Conservation (phyloP, 75 land plant genomes). For the Azolla pinnata region DNA sequence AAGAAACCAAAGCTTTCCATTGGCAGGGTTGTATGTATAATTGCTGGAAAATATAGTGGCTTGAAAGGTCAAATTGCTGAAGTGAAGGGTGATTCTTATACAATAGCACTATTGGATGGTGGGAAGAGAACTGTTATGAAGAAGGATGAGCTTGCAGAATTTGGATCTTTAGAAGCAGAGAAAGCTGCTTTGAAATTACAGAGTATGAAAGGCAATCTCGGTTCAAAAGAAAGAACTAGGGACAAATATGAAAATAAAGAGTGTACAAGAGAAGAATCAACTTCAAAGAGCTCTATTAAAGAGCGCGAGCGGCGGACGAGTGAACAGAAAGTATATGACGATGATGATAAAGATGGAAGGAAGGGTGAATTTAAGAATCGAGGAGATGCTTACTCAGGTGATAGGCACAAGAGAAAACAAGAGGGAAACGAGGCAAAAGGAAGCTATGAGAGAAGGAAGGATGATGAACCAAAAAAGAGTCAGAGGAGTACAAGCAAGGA, state of each 20-base stretch:
- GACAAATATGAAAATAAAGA: no score
- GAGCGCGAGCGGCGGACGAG: no score
- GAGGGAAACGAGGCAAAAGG: background rate
- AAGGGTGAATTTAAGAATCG: background rate
- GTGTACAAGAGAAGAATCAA: no score
- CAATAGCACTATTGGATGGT: slow-evolving; percentile 12
- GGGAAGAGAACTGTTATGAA: slow-evolving; percentile 21
- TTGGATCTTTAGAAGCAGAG: slow-evolving; percentile 6
- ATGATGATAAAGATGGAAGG: background rate
- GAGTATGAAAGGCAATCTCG: background rate
- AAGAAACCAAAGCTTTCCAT: slow-evolving; percentile 17
- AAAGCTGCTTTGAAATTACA: slow-evolving; percentile 1
- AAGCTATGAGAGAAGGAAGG: no score
- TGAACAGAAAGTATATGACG: background rate
- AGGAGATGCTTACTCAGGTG: slow-evolving; percentile 2
- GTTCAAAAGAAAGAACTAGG: no score
- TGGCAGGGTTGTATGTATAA: slow-evolving; percentile 26
- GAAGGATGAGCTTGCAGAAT: slow-evolving; percentile 36
- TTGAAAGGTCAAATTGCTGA: slow-evolving; percentile 22
- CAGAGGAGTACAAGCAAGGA: background rate
- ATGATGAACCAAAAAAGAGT: background rate
- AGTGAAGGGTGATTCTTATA: background rate
- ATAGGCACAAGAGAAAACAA: slow-evolving; percentile 1
- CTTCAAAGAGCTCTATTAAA: no score
- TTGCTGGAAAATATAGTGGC: slow-evolving; percentile 22